phyloP scores from a whole-genome alignment of 139 green algal genomes.

The Ettlia oleoabundans region DNA sequence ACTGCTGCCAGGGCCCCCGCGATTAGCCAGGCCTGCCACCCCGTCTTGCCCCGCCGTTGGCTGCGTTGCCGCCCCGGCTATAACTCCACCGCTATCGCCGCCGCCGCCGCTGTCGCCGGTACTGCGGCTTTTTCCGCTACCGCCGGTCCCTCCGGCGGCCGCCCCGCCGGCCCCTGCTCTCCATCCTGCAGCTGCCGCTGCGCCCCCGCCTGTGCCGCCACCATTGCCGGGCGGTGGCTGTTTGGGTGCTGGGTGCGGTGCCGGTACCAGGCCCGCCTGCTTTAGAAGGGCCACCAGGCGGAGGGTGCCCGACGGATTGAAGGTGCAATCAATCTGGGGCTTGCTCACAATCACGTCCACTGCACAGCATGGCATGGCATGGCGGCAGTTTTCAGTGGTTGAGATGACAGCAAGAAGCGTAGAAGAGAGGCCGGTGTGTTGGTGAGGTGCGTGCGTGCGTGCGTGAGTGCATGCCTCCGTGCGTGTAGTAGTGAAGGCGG shows the following conservation, averaged over 20 bases:
- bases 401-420: neutral
- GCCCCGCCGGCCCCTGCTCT: neutral
- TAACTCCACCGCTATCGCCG: neutral
- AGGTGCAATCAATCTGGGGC: conserved; percentile 10
- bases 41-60: neutral
- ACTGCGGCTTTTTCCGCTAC: neutral
- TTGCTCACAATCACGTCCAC: conserved; percentile 1
- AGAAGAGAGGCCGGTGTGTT: neutral
- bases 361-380: neutral
- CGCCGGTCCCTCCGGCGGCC: neutral
- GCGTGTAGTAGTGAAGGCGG: too few species aligned
- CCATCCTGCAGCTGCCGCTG: neutral
- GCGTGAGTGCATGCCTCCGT: too few species aligned
- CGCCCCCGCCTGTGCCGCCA: neutral
- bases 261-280: neutral
- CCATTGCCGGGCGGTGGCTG: too few species aligned
- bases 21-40: neutral
- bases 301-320: neutral
- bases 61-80: neutral
- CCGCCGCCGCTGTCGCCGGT: neutral
- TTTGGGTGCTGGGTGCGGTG: neutral
- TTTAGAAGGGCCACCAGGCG: conserved; percentile 18
- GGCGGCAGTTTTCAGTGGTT: neutral
- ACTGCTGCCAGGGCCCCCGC: neutral
- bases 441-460: too few species aligned